A percentile compares a stretch with the other conserved stretches of the same genome.
phyloP scores from a whole-genome alignment of 177 flowering plant genomes.

The Telopea speciosissima region DNA sequence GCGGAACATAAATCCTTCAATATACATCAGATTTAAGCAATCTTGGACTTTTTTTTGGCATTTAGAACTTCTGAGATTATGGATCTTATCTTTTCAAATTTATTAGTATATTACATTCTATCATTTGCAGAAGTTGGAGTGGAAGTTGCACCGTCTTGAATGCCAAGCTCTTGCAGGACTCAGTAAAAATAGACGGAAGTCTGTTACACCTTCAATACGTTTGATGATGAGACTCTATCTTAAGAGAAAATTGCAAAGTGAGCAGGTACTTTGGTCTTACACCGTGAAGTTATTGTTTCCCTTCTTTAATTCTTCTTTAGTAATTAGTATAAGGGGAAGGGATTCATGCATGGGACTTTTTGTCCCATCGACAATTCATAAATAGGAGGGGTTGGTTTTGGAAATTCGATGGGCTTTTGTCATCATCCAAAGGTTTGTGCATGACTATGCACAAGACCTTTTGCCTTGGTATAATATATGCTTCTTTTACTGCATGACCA shows the following conservation, averaged over 20 bases:
- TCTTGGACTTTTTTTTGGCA: too few species aligned
- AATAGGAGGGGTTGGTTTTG: too few species aligned
- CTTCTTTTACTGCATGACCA: neutral
- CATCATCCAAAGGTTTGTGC: too few species aligned
- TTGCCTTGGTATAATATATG: too few species aligned
- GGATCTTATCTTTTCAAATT: neutral
- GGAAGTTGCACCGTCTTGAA: slow-evolving; percentile 88
- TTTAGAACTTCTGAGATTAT: neutral
- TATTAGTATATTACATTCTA: neutral
- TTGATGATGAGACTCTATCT: slow-evolving; percentile 78
- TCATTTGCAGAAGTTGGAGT: slow-evolving; percentile 71
- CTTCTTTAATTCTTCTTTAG: neutral
- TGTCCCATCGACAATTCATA: too few species aligned
- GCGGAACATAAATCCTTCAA: too few species aligned
- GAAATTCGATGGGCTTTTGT: too few species aligned
- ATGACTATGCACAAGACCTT: too few species aligned
- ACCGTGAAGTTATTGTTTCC: neutral
- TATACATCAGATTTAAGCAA: too few species aligned
- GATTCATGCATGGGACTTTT: too few species aligned
- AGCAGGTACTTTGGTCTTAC: slow-evolving; percentile 39
- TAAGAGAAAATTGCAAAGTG: slow-evolving; percentile 61
- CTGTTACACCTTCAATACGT: slow-evolving; percentile 76
- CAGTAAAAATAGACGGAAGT: slow-evolving; percentile 48
- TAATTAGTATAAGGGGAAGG: too few species aligned
- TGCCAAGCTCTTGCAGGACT: slow-evolving; percentile 59